Percentiles rank a stretch among this genome's conserved stretches.
Evolutionary conservation across 2,329 filamentous ascomycete genomes (phyloP).

Genomic region (Coniochaeta sp.): DNA sequence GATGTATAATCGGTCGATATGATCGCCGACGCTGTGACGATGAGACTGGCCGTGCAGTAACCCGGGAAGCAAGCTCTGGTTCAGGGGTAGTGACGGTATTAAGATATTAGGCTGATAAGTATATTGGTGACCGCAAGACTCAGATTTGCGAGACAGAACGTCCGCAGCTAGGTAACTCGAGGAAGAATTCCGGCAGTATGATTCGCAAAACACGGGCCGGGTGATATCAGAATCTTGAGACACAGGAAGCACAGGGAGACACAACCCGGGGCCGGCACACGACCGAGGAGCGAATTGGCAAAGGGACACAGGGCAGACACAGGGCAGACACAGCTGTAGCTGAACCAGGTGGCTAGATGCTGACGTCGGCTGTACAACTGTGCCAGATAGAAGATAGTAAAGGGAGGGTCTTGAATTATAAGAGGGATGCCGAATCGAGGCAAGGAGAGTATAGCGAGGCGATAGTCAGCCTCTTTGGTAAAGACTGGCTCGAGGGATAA

Average conservation of each 20-base stretch:
- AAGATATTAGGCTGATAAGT: conserved; percentile 15
- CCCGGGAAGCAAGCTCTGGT: conserved; percentile 9
- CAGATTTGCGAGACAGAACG: conserved; percentile 4
- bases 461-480: background rate
- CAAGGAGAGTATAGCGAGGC: background rate
- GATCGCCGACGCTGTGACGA: conserved; percentile 11
- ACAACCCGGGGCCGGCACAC: background rate
- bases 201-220: conserved; percentile 10
- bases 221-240: conserved; percentile 6
- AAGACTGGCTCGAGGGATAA: background rate
- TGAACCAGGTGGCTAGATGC: background rate
- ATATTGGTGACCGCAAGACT: conserved; percentile 3
- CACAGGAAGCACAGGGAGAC: conserved; percentile 1
- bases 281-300: background rate
- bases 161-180: conserved; percentile 2
- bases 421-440: background rate
- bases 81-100: conserved; percentile 11
- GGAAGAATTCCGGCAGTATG: background rate
- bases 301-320: background rate
- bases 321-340: background rate
- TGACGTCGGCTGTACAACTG: background rate
- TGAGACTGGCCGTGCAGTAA: conserved; percentile 11
- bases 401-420: background rate
- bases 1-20: conserved; percentile 1
- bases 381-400: background rate